A percentile compares a stretch with the other conserved stretches of the same genome.
Evolutionary conservation across 352 stramenopile species (phyloP).

Genomic region (Globisporangium spinosum): DNA sequence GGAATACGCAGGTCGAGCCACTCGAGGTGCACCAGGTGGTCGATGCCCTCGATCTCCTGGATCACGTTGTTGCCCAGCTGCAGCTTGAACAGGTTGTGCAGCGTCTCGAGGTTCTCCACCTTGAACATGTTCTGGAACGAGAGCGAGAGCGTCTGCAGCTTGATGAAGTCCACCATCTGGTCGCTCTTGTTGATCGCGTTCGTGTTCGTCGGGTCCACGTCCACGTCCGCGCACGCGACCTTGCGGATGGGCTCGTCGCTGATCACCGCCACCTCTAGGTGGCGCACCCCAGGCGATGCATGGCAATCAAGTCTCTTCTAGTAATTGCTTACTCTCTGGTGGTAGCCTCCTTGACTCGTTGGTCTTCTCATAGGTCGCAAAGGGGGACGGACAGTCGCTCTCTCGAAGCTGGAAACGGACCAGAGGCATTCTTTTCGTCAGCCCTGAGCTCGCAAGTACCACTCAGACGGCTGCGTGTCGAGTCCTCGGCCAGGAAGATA

Average conservation of each 20-base stretch:
- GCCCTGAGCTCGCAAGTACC: too few species aligned
- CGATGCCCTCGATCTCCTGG: constrained; percentile 86
- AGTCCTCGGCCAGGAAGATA: neutral
- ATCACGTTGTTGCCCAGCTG: constrained; percentile 96
- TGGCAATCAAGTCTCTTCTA: constrained; percentile 18
- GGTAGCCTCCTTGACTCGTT: neutral
- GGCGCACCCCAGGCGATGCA: constrained; percentile 71
- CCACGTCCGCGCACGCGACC: constrained; percentile 49
- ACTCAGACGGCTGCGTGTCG: neutral
- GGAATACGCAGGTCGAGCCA: constrained; percentile 76
- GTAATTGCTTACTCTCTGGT: neutral
- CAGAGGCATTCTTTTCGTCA: neutral
- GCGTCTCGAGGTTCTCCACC: constrained; percentile 92
- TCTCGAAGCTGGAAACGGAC: neutral
- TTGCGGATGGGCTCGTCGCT: constrained; percentile 79
- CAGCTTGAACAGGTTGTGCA: constrained; percentile 87
- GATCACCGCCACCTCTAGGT: constrained; percentile 76
- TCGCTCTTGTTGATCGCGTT: constrained; percentile 66
- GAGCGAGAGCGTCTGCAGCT: constrained; percentile 74
- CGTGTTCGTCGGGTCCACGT: constrained; percentile 64
- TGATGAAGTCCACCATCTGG: constrained; percentile 68
- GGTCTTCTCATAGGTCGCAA: neutral
- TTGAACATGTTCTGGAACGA: constrained; percentile 93
- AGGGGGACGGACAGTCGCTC: neutral
- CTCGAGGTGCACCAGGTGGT: constrained; percentile 80